A percentile compares a stretch with the other conserved stretches of the same genome.
These are phyloP conservation scores for Fusarium pseudograminearum DNA, from an alignment of 2,329 filamentous ascomycete genomes.

Conservation along the genomic window DNA sequence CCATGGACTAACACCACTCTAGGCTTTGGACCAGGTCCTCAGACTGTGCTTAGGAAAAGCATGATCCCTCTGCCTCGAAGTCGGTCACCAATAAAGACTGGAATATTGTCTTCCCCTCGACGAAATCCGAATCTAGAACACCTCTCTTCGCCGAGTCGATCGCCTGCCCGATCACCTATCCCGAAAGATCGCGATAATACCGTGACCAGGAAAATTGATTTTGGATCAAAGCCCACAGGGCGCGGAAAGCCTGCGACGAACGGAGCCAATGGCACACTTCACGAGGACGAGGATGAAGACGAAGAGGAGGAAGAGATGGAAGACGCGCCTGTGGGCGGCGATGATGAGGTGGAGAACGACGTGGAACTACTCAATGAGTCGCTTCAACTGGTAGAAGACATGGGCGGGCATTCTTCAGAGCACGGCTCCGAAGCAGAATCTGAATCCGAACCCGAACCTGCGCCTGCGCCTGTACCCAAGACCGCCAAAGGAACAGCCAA, in stretches of 20 bases:
- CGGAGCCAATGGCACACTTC: conserved; percentile 47
- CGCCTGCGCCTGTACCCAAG: conserved; percentile 3
- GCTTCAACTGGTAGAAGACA: conserved; percentile 56
- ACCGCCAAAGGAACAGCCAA: conserved; percentile 17
- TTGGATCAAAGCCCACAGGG: conserved; percentile 48
- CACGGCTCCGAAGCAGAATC: conserved; percentile 31
- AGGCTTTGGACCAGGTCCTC: conserved; percentile 67
- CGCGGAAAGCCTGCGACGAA: conserved; percentile 42
- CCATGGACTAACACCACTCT: conserved; percentile 38
- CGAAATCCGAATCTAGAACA: conserved; percentile 69
- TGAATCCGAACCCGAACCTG: conserved; percentile 32
- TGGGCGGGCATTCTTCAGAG: conserved; percentile 43
- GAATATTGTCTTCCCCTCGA: conserved; percentile 70
- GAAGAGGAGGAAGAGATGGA: conserved; percentile 41
- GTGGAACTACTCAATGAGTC: conserved; percentile 57
- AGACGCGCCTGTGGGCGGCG: conserved; percentile 41
- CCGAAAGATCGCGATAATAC: conserved; percentile 53
- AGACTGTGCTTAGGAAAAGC: conserved; percentile 64
- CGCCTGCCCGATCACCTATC: conserved; percentile 54
- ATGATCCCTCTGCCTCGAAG: conserved; percentile 61
- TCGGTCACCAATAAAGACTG: conserved; percentile 73
- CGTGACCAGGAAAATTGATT: conserved; percentile 68
- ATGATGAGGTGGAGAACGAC: conserved; percentile 23
- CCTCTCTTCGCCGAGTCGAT: conserved; percentile 62
- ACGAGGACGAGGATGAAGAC: conserved; percentile 45